Conservation (phyloP, 192 early-diverging fungal genomes). For the Backusella luteola region DNA sequence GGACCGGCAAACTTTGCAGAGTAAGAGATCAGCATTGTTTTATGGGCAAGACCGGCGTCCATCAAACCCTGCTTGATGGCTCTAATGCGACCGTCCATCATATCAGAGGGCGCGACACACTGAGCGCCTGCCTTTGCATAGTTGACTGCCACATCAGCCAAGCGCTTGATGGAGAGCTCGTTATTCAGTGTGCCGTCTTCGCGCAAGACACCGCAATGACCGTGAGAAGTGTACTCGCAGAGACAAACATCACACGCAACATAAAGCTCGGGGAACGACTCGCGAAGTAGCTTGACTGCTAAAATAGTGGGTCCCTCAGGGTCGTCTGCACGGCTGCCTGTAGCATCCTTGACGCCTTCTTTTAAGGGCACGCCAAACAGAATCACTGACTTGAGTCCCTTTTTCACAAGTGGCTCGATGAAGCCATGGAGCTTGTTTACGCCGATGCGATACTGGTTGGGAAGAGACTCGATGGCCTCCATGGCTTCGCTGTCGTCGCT, state of each 20-base stretch:
- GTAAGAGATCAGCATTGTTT: conserved; percentile 93
- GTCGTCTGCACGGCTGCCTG: conserved; percentile 81
- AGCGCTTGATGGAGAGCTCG: conserved; percentile 64
- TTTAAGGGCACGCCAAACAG: conserved; percentile 91
- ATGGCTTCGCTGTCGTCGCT: conserved; percentile 75
- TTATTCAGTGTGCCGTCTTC: conserved; percentile 87
- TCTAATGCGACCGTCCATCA: conserved; percentile 96
- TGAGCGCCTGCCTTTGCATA: conserved; percentile 94
- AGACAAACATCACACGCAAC: conserved; percentile 95
- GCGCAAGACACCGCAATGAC: conserved; percentile 87
- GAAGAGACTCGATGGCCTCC: conserved; percentile 79
- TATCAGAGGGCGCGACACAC: conserved; percentile 91
- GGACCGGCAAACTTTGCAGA: conserved; percentile 93
- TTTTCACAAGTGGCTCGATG: conserved; percentile 79
- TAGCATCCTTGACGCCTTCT: conserved; percentile 71
- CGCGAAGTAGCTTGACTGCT: conserved; percentile 75
- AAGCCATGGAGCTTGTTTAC: conserved; percentile 73
- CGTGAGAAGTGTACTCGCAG: conserved; percentile 95
- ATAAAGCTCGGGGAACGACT: conserved; percentile 74
- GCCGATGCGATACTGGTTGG: conserved; percentile 84
- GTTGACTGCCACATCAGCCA: conserved; percentile 81
- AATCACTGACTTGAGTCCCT: conserved; percentile 85
- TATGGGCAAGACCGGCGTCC: conserved; percentile 68
- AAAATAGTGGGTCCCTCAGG: conserved; percentile 82
- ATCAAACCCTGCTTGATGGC: conserved; percentile 88